Percentiles rank a stretch among this genome's conserved stretches.
Evolutionary conservation across 148 eudicot genomes (phyloP).

Genomic region (Linanthus parryae): DNA sequence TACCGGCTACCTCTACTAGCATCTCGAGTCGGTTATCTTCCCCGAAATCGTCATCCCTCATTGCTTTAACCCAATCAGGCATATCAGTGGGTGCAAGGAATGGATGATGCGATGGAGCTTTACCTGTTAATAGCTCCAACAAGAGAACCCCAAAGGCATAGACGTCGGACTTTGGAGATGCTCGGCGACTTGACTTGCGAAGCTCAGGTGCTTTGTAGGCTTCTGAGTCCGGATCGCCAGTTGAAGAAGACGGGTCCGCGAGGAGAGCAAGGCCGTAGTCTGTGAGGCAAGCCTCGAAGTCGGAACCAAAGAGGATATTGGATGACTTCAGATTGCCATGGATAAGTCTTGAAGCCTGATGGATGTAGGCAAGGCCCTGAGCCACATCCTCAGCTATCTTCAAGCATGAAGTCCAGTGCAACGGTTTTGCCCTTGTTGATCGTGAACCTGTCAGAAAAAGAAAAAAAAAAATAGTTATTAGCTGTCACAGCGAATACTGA

Average conservation of each 20-base stretch:
- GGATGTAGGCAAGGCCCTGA: constrained; percentile 65
- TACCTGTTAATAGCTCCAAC: constrained; percentile 53
- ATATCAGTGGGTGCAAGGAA: constrained; percentile 41
- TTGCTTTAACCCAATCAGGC: constrained; percentile 49
- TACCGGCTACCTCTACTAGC: constrained; percentile 52
- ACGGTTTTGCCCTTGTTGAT: constrained; percentile 64
- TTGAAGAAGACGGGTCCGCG: constrained; percentile 17
- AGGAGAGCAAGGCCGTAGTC: constrained; percentile 50
- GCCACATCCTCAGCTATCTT: constrained; percentile 76
- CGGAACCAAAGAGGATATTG: constrained; percentile 52
- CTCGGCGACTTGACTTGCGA: constrained; percentile 26
- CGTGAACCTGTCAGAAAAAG: constrained; percentile 37
- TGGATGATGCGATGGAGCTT: constrained; percentile 50
- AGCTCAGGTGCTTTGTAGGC: constrained; percentile 46
- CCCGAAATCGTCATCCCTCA: constrained; percentile 34
- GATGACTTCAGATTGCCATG: constrained; percentile 66
- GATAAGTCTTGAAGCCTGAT: constrained; percentile 51
- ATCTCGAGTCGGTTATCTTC: constrained; percentile 40
- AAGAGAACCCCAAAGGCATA: constrained; percentile 55
- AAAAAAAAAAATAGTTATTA: too few species aligned
- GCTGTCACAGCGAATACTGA: too few species aligned
- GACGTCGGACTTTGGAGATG: constrained; percentile 49
- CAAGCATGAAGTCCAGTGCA: constrained; percentile 74
- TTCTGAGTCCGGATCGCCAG: constrained; percentile 29
- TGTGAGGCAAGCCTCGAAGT: constrained; percentile 64